Evolutionary conservation across 2,329 filamentous ascomycete genomes (phyloP).

Genomic region (Oidium heveae): DNA sequence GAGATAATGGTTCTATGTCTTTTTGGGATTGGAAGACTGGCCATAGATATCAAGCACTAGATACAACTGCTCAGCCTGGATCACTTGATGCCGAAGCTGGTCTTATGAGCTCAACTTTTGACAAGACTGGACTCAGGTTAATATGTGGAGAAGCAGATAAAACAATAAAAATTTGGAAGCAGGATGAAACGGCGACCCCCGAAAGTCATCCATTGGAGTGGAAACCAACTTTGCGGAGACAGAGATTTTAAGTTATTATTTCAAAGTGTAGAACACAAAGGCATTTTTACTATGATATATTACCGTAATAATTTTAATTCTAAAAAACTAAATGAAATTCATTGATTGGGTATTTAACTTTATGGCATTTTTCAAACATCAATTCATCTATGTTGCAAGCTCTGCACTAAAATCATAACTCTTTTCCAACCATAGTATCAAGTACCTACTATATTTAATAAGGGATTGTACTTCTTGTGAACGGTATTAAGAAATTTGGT

Average conservation of each 20-base stretch:
- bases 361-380: too few relatives aligned
- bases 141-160: conserved; percentile 95
- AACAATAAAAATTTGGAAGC: conserved; percentile 96
- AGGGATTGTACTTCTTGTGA: too few relatives aligned
- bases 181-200: conserved; percentile 70
- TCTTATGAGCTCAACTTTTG: conserved; percentile 83
- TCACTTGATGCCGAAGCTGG: conserved; percentile 85
- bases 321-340: too few relatives aligned
- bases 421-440: too few relatives aligned
- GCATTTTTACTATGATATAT: too few relatives aligned
- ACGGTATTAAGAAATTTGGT: too few relatives aligned
- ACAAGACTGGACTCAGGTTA: conserved; percentile 63
- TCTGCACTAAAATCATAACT: too few relatives aligned
- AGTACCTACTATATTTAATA: too few relatives aligned
- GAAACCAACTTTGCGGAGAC: conserved; percentile 56
- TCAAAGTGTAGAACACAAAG: too few relatives aligned
- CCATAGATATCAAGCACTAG: conserved; percentile 67
- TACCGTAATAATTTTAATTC: too few relatives aligned
- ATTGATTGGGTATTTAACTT: too few relatives aligned
- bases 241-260: conserved; percentile 45
- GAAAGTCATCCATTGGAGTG: conserved; percentile 83
- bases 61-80: conserved; percentile 82
- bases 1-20: conserved; percentile 78
- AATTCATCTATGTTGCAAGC: too few relatives aligned
- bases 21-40: conserved; percentile 99